Conservation (phyloP, 2,329 filamentous ascomycete genomes). For the Epichloe baconii region DNA sequence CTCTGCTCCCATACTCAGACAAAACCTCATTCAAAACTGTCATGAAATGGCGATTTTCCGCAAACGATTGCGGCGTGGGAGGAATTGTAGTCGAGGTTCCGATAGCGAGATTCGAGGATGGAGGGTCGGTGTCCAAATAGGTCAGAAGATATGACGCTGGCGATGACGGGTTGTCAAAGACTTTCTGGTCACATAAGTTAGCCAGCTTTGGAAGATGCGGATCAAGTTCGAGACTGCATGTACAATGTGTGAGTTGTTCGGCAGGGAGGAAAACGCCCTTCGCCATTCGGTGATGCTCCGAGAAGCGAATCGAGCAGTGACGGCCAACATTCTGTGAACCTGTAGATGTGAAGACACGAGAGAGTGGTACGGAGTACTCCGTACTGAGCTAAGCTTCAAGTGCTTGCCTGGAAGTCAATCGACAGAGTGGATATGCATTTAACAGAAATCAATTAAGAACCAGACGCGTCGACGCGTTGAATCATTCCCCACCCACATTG, state of each 20-base stretch:
- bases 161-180: conserved; percentile 35
- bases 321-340: conserved; percentile 13
- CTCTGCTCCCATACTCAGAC: conserved; percentile 38
- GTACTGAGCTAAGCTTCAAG: neutral
- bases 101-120: conserved; percentile 40
- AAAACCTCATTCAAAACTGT: conserved; percentile 45
- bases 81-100: conserved; percentile 46
- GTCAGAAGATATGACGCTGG: conserved; percentile 41
- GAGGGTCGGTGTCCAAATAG: conserved; percentile 44
- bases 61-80: conserved; percentile 47
- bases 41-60: conserved; percentile 46
- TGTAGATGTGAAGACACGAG: neutral
- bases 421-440: conserved; percentile 13
- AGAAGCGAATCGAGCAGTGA: conserved; percentile 13
- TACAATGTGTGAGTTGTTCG: conserved; percentile 42
- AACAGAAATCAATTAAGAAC: conserved; percentile 21
- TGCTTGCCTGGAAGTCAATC: neutral
- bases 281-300: conserved; percentile 10
- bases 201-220: neutral
- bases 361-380: neutral
- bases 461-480: conserved; percentile 24
- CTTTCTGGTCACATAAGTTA: conserved; percentile 33
- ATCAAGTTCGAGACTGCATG: conserved; percentile 4
- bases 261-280: conserved; percentile 31
- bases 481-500: neutral